Evolutionary conservation across 805 yeast species (phyloP).

Genomic region (Candida golubevii): DNA sequence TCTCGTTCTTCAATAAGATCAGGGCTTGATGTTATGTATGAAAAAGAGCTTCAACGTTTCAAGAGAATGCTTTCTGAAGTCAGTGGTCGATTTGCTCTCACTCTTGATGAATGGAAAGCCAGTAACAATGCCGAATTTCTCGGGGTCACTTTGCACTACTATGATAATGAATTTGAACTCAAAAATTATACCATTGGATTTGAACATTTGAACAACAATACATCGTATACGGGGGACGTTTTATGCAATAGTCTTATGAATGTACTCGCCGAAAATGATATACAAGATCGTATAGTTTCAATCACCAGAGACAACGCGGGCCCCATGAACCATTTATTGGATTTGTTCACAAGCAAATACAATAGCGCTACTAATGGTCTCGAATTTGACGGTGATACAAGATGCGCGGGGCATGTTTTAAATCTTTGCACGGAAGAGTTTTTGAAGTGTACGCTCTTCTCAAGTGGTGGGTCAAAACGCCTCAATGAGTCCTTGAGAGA

Average conservation of each 20-base stretch:
- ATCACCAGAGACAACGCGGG: conserved; percentile 3
- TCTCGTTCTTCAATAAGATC: too few relatives aligned
- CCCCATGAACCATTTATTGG: conserved; percentile 2
- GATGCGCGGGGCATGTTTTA: conserved; percentile 3
- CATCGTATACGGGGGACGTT: neutral
- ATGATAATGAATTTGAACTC: conserved; percentile 2
- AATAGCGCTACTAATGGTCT: neutral
- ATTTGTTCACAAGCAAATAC: conserved; percentile 1
- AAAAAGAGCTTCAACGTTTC: neutral
- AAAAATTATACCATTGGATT: conserved; percentile 5
- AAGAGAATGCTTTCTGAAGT: neutral
- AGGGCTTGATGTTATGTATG: too few relatives aligned
- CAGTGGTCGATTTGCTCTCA: conserved; percentile 6
- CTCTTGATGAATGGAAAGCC: conserved; percentile 3
- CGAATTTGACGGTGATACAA: conserved; percentile 1
- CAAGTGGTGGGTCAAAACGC: neutral
- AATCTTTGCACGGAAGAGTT: conserved; percentile 4
- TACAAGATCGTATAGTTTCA: conserved; percentile 5
- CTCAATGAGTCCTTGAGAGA: neutral
- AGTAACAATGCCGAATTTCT: conserved; percentile 1
- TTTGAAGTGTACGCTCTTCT: neutral
- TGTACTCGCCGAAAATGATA: conserved; percentile 1
- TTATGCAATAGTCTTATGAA: neutral
- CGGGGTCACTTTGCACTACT: conserved; percentile 4
- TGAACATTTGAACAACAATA: conserved; percentile 2